Conservation (phyloP, 2,329 filamentous ascomycete genomes). For the Diaporthe nobilis region DNA sequence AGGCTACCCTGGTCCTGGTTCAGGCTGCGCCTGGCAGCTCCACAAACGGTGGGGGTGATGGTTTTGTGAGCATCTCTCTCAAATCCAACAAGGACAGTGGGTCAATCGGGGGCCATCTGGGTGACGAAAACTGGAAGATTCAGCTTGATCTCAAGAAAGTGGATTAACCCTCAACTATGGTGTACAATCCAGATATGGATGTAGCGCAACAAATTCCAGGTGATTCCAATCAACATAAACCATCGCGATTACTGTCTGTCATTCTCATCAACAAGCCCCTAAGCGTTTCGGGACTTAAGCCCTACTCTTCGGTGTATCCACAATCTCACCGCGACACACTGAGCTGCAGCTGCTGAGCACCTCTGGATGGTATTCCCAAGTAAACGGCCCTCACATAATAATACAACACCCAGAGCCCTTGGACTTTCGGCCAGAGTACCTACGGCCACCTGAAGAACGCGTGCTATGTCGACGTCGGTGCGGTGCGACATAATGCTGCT, state of each 20-base stretch:
- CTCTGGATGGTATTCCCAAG: background rate
- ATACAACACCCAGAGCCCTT: background rate
- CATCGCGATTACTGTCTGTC: background rate
- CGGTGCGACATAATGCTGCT: background rate
- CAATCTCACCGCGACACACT: background rate
- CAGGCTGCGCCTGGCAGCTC: background rate
- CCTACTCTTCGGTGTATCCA: no score
- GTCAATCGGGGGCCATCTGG: background rate
- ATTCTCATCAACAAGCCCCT: no score
- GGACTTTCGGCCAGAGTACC: no score
- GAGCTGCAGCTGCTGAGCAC: background rate
- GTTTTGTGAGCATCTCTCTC: conserved; percentile 12
- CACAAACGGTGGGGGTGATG: background rate
- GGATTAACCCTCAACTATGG: background rate
- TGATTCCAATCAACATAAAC: background rate
- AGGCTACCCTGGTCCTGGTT: background rate
- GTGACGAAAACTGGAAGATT: conserved; percentile 13
- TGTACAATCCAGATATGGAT: background rate
- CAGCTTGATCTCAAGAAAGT: conserved; percentile 18
- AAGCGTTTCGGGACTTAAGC: rapidly evolving
- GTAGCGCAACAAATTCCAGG: background rate
- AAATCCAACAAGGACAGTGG: background rate
- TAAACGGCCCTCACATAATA: background rate
- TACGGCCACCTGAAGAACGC: background rate
- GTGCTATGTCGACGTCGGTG: background rate